These are phyloP conservation scores for Kodamaea leandrae DNA, from an alignment of 805 yeast genomes.

Conservation along the genomic window DNA sequence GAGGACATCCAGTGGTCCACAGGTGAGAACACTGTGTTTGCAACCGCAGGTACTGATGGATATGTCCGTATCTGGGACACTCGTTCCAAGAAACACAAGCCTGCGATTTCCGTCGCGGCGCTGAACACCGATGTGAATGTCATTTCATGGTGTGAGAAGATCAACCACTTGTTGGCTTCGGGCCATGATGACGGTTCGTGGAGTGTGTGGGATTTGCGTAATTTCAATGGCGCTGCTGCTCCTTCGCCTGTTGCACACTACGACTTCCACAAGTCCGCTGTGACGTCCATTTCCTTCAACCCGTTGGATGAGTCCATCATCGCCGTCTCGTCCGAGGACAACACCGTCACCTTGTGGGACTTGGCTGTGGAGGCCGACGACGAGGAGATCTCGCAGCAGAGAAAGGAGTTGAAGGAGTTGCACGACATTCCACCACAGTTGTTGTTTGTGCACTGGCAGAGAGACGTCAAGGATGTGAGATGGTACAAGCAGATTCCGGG, in stretches of 20 bases:
- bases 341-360: constrained; percentile 97
- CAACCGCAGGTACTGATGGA: constrained; percentile 93
- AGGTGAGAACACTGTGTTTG: constrained; percentile 88
- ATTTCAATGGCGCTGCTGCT: constrained; percentile 53
- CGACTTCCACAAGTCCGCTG: constrained; percentile 90
- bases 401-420: constrained; percentile 71
- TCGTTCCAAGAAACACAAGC: constrained; percentile 85
- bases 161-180: constrained; percentile 82
- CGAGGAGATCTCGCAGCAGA: constrained; percentile 88
- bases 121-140: constrained; percentile 86
- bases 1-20: constrained; percentile 98
- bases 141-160: constrained; percentile 89
- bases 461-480: constrained; percentile 94
- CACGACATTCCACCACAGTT: constrained; percentile 93
- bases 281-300: constrained; percentile 91
- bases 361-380: constrained; percentile 98
- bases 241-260: constrained; percentile 90
- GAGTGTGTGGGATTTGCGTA: constrained; percentile 98
- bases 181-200: constrained; percentile 98
- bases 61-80: constrained; percentile 95
- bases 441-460: constrained; percentile 97
- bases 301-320: constrained; percentile 94
- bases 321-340: constrained; percentile 95
- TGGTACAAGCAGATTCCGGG: constrained; percentile 99
- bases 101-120: constrained; percentile 82